phyloP scores from a whole-genome alignment of 768 basidiomycete genomes.

The Hypsizygus marmoreus region DNA sequence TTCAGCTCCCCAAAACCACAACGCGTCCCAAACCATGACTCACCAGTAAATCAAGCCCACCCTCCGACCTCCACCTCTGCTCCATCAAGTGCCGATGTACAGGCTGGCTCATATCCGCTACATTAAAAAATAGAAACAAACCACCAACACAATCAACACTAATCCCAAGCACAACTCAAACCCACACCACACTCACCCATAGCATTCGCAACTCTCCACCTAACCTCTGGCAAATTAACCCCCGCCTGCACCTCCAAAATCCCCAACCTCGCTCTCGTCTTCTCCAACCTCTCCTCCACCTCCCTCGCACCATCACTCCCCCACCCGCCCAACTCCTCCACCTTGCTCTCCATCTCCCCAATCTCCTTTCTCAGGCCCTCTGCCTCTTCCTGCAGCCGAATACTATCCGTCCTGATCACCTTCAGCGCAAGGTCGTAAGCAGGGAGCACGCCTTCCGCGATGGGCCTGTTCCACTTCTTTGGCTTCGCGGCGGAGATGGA shows the following conservation, averaged over 20 bases:
- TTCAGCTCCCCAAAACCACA: background rate
- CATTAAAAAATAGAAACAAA: slow-evolving; percentile 2
- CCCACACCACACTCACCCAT: slow-evolving; percentile 78
- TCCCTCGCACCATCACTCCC: slow-evolving; percentile 28
- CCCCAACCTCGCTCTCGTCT: slow-evolving; percentile 48
- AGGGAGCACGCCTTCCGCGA: slow-evolving; percentile 63
- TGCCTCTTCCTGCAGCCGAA: slow-evolving; percentile 46
- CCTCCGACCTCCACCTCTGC: slow-evolving; percentile 83
- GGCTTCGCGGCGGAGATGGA: slow-evolving; percentile 52
- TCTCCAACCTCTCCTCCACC: slow-evolving; percentile 40
- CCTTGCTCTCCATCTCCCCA: slow-evolving; percentile 23
- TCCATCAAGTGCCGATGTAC: slow-evolving; percentile 82
- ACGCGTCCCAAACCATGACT: slow-evolving; percentile 24
- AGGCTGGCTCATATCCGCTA: slow-evolving; percentile 68
- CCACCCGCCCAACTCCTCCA: slow-evolving; percentile 24
- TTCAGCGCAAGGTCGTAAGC: slow-evolving; percentile 86
- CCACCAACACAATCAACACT: background rate
- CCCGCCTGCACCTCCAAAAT: slow-evolving; percentile 79
- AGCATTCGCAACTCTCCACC: slow-evolving; percentile 81
- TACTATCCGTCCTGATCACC: slow-evolving; percentile 65
- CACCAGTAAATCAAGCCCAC: slow-evolving; percentile 82
- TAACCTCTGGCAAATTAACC: slow-evolving; percentile 79
- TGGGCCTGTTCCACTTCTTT: slow-evolving; percentile 64
- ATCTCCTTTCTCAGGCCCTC: slow-evolving; percentile 34
- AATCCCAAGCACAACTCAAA: slow-evolving; percentile 2